Conservation (phyloP, 768 basidiomycete genomes). For the Botryobasidium botryosum region DNA sequence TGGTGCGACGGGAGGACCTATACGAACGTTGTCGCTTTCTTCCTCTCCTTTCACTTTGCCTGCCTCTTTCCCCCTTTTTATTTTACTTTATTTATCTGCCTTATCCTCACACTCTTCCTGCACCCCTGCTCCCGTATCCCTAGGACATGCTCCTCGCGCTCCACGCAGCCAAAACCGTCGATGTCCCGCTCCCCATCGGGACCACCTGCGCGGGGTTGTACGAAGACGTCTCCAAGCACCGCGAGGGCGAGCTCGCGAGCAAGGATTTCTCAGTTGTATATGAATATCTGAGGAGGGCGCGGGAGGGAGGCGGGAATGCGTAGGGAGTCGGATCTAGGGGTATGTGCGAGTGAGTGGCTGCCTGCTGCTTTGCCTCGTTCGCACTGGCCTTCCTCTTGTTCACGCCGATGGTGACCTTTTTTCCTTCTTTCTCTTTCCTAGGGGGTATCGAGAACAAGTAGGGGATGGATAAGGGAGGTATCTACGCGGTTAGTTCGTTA, state of each 20-base stretch:
- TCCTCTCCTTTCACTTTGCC: neutral
- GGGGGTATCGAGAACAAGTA: no score
- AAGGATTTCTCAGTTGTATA: conserved; percentile 3
- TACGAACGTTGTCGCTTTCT: neutral
- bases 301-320: conserved; percentile 1
- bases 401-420: no score
- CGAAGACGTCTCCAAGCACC: conserved; percentile 31
- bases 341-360: no score
- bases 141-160: conserved; percentile 78
- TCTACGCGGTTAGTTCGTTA: no score
- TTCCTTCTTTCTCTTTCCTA: no score
- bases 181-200: conserved; percentile 46
- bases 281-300: conserved; percentile 1
- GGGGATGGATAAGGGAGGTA: no score
- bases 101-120: neutral
- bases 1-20: no score
- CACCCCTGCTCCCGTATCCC: neutral
- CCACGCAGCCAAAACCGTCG: conserved; percentile 34
- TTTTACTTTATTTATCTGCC: neutral
- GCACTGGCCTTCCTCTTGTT: no score
- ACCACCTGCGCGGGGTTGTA: conserved; percentile 49
- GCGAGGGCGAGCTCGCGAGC: no score
- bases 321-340: neutral
- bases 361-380: no score
- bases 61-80: neutral